Evolutionary conservation across 2,329 filamentous ascomycete genomes (phyloP).

Genomic region (Amesomyces nigricolor): DNA sequence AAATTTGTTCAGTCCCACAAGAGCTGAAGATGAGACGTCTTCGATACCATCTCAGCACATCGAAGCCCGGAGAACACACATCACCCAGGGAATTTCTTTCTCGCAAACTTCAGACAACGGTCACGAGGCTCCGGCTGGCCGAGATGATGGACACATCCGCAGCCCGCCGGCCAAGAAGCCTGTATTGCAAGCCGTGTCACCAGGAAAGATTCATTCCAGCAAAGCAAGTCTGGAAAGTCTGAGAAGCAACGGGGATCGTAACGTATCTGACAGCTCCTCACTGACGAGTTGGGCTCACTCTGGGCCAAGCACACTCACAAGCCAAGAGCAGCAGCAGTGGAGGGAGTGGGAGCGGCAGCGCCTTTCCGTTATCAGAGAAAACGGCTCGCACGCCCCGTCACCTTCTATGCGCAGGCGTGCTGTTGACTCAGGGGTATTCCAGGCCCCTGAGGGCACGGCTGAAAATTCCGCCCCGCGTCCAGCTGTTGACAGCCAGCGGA

Average conservation of each 20-base stretch:
- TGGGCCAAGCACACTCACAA: conserved; percentile 49
- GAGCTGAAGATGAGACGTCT: conserved; percentile 31
- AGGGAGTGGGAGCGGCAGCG: conserved; percentile 49
- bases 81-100: conserved; percentile 20
- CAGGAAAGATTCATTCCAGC: conserved; percentile 45
- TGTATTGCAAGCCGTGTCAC: conserved; percentile 44
- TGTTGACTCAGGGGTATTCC: conserved; percentile 27
- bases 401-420: conserved; percentile 31
- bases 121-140: conserved; percentile 11
- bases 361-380: conserved; percentile 60
- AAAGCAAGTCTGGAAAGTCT: conserved; percentile 52
- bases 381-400: conserved; percentile 40
- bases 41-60: conserved; percentile 49
- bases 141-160: conserved; percentile 18
- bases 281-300: conserved; percentile 70
- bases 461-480: conserved; percentile 21
- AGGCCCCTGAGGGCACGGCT: conserved; percentile 17
- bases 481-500: conserved; percentile 49
- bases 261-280: conserved; percentile 48
- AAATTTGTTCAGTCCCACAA: conserved; percentile 46
- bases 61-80: conserved; percentile 37
- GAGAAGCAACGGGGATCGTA: conserved; percentile 33
- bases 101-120: not conserved
- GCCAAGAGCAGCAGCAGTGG: conserved; percentile 34
- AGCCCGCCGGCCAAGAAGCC: conserved; percentile 46